A percentile compares a stretch with the other conserved stretches of the same genome.
Conservation (phyloP, 352 stramenopile genomes). For the Phytophthora podocarpi region DNA sequence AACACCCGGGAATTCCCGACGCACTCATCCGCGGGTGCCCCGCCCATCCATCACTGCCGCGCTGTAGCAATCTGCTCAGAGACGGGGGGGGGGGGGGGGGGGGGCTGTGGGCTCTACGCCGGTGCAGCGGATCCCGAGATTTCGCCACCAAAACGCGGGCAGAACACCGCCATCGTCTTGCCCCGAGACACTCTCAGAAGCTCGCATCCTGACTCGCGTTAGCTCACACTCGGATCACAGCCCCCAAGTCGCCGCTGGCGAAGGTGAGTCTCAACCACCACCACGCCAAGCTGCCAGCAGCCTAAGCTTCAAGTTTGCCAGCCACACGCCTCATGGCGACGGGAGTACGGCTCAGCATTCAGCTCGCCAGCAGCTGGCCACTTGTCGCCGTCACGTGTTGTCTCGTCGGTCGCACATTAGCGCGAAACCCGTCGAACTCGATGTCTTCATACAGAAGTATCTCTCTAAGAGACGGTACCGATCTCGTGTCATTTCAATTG, state of each 20-base stretch:
- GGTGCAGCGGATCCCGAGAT: conserved; percentile 13
- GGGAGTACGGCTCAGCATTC: conserved; percentile 11
- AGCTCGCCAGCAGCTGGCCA: conserved; percentile 23
- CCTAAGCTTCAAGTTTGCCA: conserved; percentile 23
- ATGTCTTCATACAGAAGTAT: background rate
- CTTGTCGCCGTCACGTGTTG: conserved; percentile 29
- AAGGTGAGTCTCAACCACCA: too few species aligned
- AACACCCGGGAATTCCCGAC: background rate
- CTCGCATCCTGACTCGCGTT: conserved; percentile 6
- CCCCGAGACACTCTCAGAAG: background rate
- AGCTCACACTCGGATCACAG: conserved; percentile 12
- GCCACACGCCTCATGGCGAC: conserved; percentile 3
- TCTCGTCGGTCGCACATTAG: conserved; percentile 2
- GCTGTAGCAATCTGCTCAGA: conserved; percentile 13
- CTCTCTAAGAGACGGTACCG: background rate
- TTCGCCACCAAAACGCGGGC: conserved; percentile 13
- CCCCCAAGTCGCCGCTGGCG: background rate
- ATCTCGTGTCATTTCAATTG: too few species aligned
- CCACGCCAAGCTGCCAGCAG: background rate
- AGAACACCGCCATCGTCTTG: background rate
- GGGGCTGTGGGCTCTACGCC: background rate
- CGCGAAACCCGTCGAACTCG: background rate
- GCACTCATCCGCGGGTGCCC: conserved; percentile 13
- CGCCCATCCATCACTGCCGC: conserved; percentile 20
- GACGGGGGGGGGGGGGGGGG: conserved; percentile 5